Evolutionary conservation across 2,329 filamentous ascomycete species (phyloP), one percentile per base, ranked within the genome.

Genomic region (Trichoderma cornu-damae): DNA sequence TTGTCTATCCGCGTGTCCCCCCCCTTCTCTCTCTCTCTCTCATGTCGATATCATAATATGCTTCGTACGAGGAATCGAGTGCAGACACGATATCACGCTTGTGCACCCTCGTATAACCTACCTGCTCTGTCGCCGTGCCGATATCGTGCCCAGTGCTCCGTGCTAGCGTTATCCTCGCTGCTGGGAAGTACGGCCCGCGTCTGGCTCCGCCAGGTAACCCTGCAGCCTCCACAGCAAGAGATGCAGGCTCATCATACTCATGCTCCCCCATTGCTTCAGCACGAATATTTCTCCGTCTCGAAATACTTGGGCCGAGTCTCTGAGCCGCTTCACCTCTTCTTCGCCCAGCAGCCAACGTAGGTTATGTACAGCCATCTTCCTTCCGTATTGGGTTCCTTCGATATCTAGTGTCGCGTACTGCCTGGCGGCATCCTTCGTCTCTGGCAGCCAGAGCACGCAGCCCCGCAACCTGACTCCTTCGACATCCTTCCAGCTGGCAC

Each of bases 151-250:
- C 11, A 16, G 24, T 26, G 4, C 9, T 30, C 28, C 8, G n/a
- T n/a, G 16, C 34, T 37, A 12, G 12, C 35, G 48, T 30, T 24
- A 51, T 52, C n/a, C n/a, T n/a, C 37, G 12, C 16, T 24, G 20
- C 38, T 22, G n/a, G 9, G 30, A 12, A 20, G n/a, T n/a, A 22
- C 48, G 26, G 42, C 22, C 32, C 38, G 40, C 24, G 26, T 30
- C 42, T n/a, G 52, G 22, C 30, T 30, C 52, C 16, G 52, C 52
- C 42, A 83, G 46, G 62, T 81, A 86, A 1, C 81, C 81, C 60
- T 85, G 79, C 7, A 86, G 66, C 60, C 77, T 79, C 83, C 83
- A 86, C 6, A 86, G 70, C 53, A 76, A 71, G 55, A 76, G 57
- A 66, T 83, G 79, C 44, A 83, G 48, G 12, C 72, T 67, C 20